Evolutionary conservation across 371 early-diverging fungal genomes (phyloP).

Genomic region (Chytridium lagenaria): DNA sequence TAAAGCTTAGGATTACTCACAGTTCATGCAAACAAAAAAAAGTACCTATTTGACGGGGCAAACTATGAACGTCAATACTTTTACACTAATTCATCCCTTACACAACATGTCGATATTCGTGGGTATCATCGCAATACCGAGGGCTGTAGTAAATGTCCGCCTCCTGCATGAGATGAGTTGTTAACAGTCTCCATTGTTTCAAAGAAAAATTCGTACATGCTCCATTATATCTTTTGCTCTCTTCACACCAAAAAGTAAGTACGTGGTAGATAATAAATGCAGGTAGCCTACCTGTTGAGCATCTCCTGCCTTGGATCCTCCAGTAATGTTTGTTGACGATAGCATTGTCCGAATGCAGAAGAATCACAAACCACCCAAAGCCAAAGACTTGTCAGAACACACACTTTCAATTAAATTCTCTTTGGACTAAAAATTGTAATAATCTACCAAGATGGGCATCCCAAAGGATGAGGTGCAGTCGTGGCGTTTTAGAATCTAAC

Average conservation of each 20-base stretch:
- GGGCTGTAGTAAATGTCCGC: conserved; percentile 41
- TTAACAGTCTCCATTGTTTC: too few relatives aligned
- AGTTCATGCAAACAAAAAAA: too few relatives aligned
- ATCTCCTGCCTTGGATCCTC: too few relatives aligned
- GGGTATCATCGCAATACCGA: conserved; percentile 39
- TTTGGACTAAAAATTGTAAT: too few relatives aligned
- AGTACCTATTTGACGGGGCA: conserved; percentile 40
- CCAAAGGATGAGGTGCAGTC: conserved; percentile 47
- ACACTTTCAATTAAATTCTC: too few relatives aligned
- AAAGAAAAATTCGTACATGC: conserved; percentile 17
- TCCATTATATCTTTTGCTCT: conserved; percentile 25
- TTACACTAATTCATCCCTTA: conserved; percentile 7
- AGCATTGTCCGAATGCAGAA: too few relatives aligned
- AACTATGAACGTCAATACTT: conserved; percentile 19
- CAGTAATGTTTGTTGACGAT: too few relatives aligned
- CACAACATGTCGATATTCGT: conserved; percentile 47
- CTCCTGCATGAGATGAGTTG: background rate
- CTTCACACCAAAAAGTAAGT: conserved; percentile 8
- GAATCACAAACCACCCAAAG: too few relatives aligned
- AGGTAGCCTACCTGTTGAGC: too few relatives aligned
- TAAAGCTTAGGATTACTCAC: too few relatives aligned
- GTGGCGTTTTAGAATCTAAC: conserved; percentile 47
- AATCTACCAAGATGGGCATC: conserved; percentile 72
- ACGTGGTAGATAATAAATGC: too few relatives aligned
- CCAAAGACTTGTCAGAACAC: too few relatives aligned